Base-by-base conservation (phyloP, 2,329 filamentous ascomycete genomes). In the Ploettnerulaceae sp. region DNA sequence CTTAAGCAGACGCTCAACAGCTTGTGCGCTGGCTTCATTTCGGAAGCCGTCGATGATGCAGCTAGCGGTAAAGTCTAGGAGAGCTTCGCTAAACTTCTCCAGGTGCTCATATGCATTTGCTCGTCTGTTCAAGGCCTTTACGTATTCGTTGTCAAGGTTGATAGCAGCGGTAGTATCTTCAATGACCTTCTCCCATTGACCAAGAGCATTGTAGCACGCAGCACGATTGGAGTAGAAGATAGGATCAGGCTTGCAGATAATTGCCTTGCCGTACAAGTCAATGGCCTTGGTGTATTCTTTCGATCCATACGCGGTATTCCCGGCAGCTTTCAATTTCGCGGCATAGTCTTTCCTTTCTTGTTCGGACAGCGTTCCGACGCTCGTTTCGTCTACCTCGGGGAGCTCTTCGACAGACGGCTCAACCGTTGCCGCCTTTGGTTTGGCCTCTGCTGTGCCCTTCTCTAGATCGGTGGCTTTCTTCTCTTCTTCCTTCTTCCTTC, bases 161-260 rank as follows among this genome's bases (percentile, higher is more conserved):
- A 98, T 84, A 55, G 93, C 93, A 44, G 93, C 91, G 24, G 88
- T 96, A 47, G 93, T 97, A 66, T 98, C 93, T 62, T 95, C 91
- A 53, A 98, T 86, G 48, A 97, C 93, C 74, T 93, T 91, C 39
- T 94, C 85, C 89, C 91, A 98, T 61, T 95, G 79, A 56, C 81
- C 82, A 64, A 93, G 81, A 57, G 93, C 89, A 66, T 95, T 97
- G 73, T 89, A 94, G 77, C 93, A 98, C 45, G 93, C 93, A 48
- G 93, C 93, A 60, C 93, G 86, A 77, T 98, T 98, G 55, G 93
- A 97, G 77, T 94, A 98, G 76, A 93, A 98, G 66, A 98, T 90
- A 24, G 93, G 89, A 64, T 98, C 93, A 48, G 90, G 85, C 72
- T 93, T 95, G 84, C 93, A 97, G 41, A 97, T 73, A 61, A 98